phyloP scores from a whole-genome alignment of 2,329 filamentous ascomycete species.

The Tolypocladium ovalisporum region DNA sequence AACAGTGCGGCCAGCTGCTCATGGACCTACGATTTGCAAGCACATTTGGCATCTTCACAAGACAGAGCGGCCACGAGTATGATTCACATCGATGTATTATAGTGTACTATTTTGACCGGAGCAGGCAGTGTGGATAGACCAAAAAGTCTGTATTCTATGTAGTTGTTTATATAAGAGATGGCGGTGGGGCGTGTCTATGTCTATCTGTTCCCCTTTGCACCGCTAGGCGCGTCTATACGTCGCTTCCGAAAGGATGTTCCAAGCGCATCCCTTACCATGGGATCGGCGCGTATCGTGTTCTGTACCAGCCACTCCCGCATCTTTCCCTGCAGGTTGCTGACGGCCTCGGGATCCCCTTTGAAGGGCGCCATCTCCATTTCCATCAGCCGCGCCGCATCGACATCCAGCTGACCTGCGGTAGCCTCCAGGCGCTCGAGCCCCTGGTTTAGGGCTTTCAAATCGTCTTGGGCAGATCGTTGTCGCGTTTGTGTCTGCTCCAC shows the following conservation, averaged over 20 bases:
- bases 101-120: background rate
- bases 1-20: background rate
- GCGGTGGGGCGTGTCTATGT: background rate
- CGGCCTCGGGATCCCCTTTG: conserved; percentile 54
- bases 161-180: background rate
- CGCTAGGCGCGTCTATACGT: conserved; percentile 50
- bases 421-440: conserved; percentile 58
- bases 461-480: conserved; percentile 17
- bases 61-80: background rate
- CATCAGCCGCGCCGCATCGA: conserved; percentile 60
- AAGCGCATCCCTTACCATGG: conserved; percentile 73
- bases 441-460: conserved; percentile 43
- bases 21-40: background rate
- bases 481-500: conserved; percentile 25
- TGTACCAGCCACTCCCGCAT: conserved; percentile 82
- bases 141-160: background rate
- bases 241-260: conserved; percentile 53
- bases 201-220: conserved; percentile 42
- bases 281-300: conserved; percentile 70
- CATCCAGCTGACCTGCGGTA: conserved; percentile 47
- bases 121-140: background rate
- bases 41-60: too few species aligned
- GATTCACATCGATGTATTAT: too few species aligned
- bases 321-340: conserved; percentile 49
- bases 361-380: conserved; percentile 76